phyloP scores from a whole-genome alignment of 768 basidiomycete genomes.

The Rhodotorula taiwanensis region DNA sequence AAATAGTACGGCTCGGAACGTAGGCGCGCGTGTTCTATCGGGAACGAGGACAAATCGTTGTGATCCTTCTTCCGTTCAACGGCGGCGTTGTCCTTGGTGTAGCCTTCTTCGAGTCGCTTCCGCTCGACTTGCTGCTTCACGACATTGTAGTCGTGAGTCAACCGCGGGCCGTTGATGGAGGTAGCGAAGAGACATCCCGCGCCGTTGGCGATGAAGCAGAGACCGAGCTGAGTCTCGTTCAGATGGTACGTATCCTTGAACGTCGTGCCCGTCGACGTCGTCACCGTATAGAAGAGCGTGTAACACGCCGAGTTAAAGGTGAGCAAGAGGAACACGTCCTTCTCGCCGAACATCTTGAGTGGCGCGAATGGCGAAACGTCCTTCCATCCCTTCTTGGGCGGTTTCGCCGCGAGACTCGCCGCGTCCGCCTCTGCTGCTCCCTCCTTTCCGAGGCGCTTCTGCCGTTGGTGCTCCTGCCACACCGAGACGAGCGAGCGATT shows the following conservation, averaged over 20 bases:
- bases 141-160: conserved; percentile 61
- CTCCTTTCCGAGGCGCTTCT: not conserved
- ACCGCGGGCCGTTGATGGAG: conserved; percentile 54
- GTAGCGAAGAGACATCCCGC: conserved; percentile 63
- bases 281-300: conserved; percentile 57
- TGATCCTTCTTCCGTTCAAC: conserved; percentile 36
- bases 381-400: conserved; percentile 27
- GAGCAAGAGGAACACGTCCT: conserved; percentile 52
- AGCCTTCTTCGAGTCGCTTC: conserved; percentile 4
- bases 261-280: conserved; percentile 57
- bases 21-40: conserved; percentile 43
- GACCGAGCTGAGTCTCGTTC: conserved; percentile 59
- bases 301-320: conserved; percentile 26
- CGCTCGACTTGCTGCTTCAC: conserved; percentile 43
- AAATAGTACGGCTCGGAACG: conserved; percentile 36
- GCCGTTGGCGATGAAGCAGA: conserved; percentile 72
- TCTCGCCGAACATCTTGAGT: conserved; percentile 53
- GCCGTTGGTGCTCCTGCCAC: conserved; percentile 31
- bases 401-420: conserved; percentile 8
- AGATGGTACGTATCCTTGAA: conserved; percentile 58
- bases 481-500: conserved; percentile 45
- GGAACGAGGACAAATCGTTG: conserved; percentile 30
- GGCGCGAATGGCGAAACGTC: conserved; percentile 21
- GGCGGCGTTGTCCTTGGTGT: conserved; percentile 29
- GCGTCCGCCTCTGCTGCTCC: not conserved